phyloP scores from a whole-genome alignment of 2,329 filamentous ascomycete genomes.

The Fusarium sambucinum region DNA sequence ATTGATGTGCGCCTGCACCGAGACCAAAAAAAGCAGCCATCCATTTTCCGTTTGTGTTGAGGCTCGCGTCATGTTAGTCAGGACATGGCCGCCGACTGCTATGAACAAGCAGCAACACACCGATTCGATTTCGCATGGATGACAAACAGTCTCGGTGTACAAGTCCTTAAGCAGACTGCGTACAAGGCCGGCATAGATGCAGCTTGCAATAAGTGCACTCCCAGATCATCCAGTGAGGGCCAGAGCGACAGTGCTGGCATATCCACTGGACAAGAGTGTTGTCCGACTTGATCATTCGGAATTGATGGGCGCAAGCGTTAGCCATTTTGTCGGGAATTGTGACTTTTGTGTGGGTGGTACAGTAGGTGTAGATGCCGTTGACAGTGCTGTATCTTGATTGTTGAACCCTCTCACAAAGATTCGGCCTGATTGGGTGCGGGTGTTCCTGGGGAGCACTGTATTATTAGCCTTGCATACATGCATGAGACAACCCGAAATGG shows the following conservation, averaged over 20 bases:
- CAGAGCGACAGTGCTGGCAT: constrained; percentile 73
- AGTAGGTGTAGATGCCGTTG: constrained; percentile 36
- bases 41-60: constrained; percentile 29
- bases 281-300: constrained; percentile 75
- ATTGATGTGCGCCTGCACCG: constrained; percentile 31
- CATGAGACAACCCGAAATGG: constrained; percentile 25
- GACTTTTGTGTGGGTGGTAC: constrained; percentile 32
- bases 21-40: constrained; percentile 34
- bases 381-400: constrained; percentile 20
- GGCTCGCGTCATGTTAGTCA: constrained; percentile 43
- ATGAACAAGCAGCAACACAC: constrained; percentile 35
- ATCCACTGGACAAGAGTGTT: constrained; percentile 74
- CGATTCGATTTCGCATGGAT: constrained; percentile 22
- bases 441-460: constrained; percentile 35
- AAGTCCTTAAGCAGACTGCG: constrained; percentile 53
- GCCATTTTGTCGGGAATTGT: constrained; percentile 57
- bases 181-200: constrained; percentile 72
- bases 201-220: constrained; percentile 77
- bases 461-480: constrained; percentile 46
- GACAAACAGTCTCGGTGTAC: constrained; percentile 34
- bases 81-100: constrained; percentile 30
- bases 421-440: constrained; percentile 42
- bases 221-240: constrained; percentile 76
- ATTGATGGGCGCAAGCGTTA: constrained; percentile 70
- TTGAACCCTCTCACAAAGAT: constrained; percentile 42